Conservation (phyloP, 192 early-diverging fungal species). For the Backusella luteola region DNA sequence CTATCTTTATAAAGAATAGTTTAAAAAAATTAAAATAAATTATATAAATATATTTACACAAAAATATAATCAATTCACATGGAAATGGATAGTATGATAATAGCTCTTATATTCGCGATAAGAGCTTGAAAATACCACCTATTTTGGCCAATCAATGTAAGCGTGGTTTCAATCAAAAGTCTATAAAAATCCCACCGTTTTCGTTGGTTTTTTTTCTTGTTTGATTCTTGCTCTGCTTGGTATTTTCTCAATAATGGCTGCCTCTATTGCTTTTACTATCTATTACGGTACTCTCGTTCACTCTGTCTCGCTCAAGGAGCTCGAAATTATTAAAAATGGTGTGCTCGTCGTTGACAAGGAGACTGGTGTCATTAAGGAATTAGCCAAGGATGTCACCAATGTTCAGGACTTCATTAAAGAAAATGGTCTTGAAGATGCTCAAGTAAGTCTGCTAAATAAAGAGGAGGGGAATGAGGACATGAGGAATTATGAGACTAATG, state of each 20-base stretch:
- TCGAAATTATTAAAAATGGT: constrained; percentile 66
- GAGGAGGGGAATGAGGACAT: too few relatives aligned
- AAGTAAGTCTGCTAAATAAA: constrained; percentile 15
- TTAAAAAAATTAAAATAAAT: neutral
- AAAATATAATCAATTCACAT: neutral
- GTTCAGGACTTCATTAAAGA: constrained; percentile 23
- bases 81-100: neutral
- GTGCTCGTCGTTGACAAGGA: constrained; percentile 62
- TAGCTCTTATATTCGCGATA: neutral
- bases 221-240: neutral
- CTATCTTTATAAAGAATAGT: constrained; percentile 6
- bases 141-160: neutral
- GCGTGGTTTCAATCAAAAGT: neutral
- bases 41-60: neutral
- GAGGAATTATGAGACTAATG: neutral
- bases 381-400: constrained; percentile 46
- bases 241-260: constrained; percentile 9
- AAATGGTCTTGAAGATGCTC: neutral
- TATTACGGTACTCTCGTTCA: constrained; percentile 35
- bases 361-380: constrained; percentile 66
- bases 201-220: neutral
- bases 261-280: constrained; percentile 2
- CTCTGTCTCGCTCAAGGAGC: constrained; percentile 39
- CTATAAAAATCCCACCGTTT: neutral
- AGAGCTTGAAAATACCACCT: neutral